Evolutionary conservation across 352 stramenopile species (phyloP), one percentile per base, ranked within the genome.

Genomic region (Phytophthora rubi): DNA sequence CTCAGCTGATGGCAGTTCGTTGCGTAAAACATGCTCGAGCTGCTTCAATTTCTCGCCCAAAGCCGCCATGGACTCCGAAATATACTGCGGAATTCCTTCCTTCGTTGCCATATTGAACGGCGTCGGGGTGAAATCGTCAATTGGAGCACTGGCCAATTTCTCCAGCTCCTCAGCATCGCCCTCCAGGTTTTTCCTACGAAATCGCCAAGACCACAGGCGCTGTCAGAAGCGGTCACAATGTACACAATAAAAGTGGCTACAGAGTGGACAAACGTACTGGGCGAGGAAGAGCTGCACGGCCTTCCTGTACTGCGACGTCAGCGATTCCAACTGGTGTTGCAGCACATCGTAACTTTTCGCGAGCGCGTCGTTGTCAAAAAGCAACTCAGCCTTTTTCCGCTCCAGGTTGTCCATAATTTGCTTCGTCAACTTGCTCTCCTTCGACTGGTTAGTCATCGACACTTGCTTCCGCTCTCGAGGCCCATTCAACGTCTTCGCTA

Each of bases 221-320:
- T 48, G 42, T 48, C 4, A 21, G 42, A n/a, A 21, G 4, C 13
- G 5, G 42, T 48, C 53, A 39, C 21, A 23, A 32, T 13, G 51
- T 16, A 21, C 53, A 18, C 16, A 66, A 28, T 2, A 28, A 23
- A 10, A 30, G 1, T 15, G 2, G 33, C 56, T 44, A 59, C 6
- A 51, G 18, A 6, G 4, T 13, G 16, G 26, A 39, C 7, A 21
- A 55, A 82, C 85, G 53, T 76, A 90, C 83, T 93, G 85, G 8
- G 83, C 81, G 35, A 93, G 71, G 55, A 93, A 93, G 13, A 92
- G 75, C 57, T 82, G 75, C 30, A 91, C 80, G 5, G 84, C 74
- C 35, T 91, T 92, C 64, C 89, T 89, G 75, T 92, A 92, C 65
- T 91, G 84, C 2, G 79, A 72, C 30, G 77, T 88, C 6, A 94